These are phyloP conservation scores for Vitis rupestris DNA, from an alignment of 164 flowering plant species.

Conservation along the genomic window DNA sequence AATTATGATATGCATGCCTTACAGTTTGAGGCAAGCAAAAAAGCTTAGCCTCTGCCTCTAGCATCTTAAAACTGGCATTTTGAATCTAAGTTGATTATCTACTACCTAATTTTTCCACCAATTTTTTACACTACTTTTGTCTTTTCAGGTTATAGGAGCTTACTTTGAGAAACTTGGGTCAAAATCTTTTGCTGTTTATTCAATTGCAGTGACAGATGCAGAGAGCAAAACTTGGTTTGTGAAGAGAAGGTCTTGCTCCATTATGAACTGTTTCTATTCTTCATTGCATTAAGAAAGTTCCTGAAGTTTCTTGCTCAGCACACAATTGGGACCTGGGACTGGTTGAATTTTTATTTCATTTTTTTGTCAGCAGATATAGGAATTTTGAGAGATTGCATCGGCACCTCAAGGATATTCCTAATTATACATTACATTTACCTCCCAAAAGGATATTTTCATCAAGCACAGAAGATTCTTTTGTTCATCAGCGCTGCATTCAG, in stretches of 20 bases:
- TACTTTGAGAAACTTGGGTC: constrained; percentile 87
- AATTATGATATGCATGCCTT: no score
- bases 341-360: constrained; percentile 7
- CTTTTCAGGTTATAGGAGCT: constrained; percentile 84
- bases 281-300: background rate
- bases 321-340: background rate
- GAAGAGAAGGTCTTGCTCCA: constrained; percentile 71
- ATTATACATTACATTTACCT: constrained; percentile 88
- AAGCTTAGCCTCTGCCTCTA: background rate
- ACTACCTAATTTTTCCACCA: background rate
- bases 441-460: constrained; percentile 99
- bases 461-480: constrained; percentile 94
- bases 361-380: constrained; percentile 65
- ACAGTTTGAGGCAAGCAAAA: no score
- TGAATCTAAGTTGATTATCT: background rate
- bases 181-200: constrained; percentile 93
- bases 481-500: constrained; percentile 97
- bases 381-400: constrained; percentile 97
- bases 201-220: constrained; percentile 83
- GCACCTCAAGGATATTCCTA: constrained; percentile 92
- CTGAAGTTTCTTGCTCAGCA: constrained; percentile 2
- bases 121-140: constrained; percentile 1
- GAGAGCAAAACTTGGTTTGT: constrained; percentile 82
- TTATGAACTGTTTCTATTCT: background rate
- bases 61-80: background rate